Evolutionary conservation across 73 alveolate genomes (phyloP).

Genomic region (Effrenium voratum): DNA sequence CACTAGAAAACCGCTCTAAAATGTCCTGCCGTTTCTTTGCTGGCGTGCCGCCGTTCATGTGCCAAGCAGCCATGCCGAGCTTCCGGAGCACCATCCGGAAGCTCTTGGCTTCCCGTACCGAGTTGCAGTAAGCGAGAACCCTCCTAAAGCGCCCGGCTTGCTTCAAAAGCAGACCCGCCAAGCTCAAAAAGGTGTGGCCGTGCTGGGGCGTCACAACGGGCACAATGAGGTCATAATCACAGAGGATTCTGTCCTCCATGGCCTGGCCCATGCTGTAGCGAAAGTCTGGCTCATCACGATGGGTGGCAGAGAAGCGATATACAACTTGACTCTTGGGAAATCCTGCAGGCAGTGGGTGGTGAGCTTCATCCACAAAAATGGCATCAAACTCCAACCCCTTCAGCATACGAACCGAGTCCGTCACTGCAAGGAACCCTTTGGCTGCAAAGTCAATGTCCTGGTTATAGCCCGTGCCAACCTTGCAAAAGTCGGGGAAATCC

Average conservation of each 20-base stretch:
- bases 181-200: not conserved
- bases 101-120: conserved; percentile 29
- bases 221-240: conserved; percentile 34
- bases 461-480: conserved; percentile 57
- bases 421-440: conserved; percentile 48
- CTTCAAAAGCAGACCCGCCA: conserved; percentile 27
- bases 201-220: not conserved
- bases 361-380: conserved; percentile 24
- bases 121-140: conserved; percentile 37
- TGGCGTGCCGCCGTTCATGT: not conserved
- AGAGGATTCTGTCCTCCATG: conserved; percentile 14
- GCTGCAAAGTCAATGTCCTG: not conserved
- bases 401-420: conserved; percentile 41
- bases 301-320: not conserved
- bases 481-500: conserved; percentile 58
- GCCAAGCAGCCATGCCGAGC: conserved; percentile 31
- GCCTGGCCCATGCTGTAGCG: conserved; percentile 46
- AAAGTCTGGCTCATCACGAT: not conserved
- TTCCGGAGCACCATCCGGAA: not conserved
- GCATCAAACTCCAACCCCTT: not conserved
- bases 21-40: not conserved
- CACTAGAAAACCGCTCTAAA: conserved; percentile 8
- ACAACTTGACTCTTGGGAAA: not conserved
- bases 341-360: not conserved
- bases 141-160: conserved; percentile 33